Evolutionary conservation across 2,329 filamentous ascomycete genomes (phyloP).

Genomic region (Trichophyton benhamiae): DNA sequence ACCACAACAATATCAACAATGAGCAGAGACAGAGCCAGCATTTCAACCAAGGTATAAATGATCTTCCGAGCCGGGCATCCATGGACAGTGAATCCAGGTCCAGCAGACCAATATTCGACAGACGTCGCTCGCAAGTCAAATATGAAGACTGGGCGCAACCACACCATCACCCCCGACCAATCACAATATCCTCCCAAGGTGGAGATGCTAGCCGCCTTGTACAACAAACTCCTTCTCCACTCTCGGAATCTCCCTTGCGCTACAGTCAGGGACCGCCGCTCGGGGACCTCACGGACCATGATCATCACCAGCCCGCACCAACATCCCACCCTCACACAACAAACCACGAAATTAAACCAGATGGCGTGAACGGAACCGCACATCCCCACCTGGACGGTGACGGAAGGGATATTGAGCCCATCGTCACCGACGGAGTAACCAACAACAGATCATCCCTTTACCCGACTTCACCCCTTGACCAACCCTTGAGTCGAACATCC

Average conservation of each 20-base stretch:
- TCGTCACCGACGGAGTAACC: not conserved
- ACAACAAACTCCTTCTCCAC: not conserved
- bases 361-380: not conserved
- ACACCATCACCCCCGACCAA: not conserved
- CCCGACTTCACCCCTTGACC: not conserved
- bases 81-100: not conserved
- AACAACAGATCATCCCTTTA: not conserved
- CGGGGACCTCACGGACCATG: not conserved
- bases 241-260: not conserved
- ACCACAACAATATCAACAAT: not conserved
- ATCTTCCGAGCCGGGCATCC: not conserved
- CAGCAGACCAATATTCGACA: not conserved
- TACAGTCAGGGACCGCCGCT: not conserved
- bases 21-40: not conserved
- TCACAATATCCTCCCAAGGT: not conserved
- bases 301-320: not conserved
- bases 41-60: not conserved
- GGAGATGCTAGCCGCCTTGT: not conserved
- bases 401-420: not conserved
- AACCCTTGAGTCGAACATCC: constrained; percentile 32
- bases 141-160: not conserved
- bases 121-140: not conserved
- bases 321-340: not conserved
- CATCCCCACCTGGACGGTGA: not conserved
- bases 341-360: not conserved